Evolutionary conservation across 257 asterid genomes (phyloP).

Genomic region (Solanum appendiculatum): DNA sequence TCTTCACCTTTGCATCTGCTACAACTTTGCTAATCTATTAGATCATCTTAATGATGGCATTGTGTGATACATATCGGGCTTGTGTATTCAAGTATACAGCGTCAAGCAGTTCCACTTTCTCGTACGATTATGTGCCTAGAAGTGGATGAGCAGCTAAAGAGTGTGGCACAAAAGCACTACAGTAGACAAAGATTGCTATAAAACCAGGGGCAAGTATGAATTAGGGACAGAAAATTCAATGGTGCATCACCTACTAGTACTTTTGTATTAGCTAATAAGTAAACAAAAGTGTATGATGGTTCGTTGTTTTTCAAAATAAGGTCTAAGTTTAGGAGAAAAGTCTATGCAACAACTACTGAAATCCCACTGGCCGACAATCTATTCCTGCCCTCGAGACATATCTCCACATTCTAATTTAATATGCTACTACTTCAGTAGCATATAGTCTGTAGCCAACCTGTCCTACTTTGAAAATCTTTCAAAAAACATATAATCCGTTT

Average conservation of each 20-base stretch:
- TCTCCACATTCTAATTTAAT: constrained; percentile 17
- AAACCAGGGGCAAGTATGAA: neutral
- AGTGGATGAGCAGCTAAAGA: no score
- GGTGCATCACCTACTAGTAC: neutral
- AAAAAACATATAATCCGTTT: constrained; percentile 20
- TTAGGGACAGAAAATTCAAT: neutral
- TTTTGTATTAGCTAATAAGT: neutral
- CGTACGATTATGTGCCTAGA: neutral
- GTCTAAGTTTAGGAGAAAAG: constrained; percentile 34
- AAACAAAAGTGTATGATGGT: neutral
- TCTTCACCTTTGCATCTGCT: no score
- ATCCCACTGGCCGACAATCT: constrained; percentile 35
- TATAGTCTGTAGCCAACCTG: constrained; percentile 51
- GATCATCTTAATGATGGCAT: neutral
- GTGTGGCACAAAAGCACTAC: no score
- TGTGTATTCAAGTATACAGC: neutral
- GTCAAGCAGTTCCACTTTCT: neutral
- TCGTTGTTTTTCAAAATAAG: constrained; percentile 13
- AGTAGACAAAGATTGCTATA: neutral
- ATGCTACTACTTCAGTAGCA: constrained; percentile 7
- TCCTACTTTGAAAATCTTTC: constrained; percentile 32
- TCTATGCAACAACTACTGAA: constrained; percentile 14
- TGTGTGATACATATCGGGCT: neutral
- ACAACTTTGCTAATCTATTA: no score
- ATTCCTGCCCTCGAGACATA: constrained; percentile 35